phyloP scores from a whole-genome alignment of 2,329 filamentous ascomycete species.

The Podosphaera fusca region DNA sequence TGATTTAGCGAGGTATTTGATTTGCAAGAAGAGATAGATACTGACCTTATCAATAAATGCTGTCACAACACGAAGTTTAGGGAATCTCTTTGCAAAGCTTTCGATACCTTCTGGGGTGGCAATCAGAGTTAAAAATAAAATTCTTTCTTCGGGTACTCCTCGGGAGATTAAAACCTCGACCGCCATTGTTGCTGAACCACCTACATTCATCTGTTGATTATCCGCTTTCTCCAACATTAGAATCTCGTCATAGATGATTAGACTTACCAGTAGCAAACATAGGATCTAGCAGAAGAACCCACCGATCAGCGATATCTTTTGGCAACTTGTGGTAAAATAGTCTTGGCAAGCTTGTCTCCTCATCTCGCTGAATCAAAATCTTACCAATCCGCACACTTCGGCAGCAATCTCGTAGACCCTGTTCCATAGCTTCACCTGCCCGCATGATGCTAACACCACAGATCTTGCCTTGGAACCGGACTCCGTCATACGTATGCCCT shows the following conservation, averaged over 20 bases:
- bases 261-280: constrained; percentile 90
- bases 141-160: constrained; percentile 84
- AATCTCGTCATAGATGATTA: neutral
- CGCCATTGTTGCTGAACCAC: constrained; percentile 89
- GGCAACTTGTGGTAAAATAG: constrained; percentile 97
- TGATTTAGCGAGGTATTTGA: constrained; percentile 3
- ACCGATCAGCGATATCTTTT: constrained; percentile 74
- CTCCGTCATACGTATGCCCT: constrained; percentile 66
- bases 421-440: constrained; percentile 95
- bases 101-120: constrained; percentile 84
- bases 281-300: constrained; percentile 87
- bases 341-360: constrained; percentile 78
- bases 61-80: constrained; percentile 74
- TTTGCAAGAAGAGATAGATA: constrained; percentile 1
- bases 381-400: constrained; percentile 95
- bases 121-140: constrained; percentile 89
- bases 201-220: constrained; percentile 20
- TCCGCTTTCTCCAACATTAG: too few relatives aligned
- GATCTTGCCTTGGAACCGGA: constrained; percentile 94
- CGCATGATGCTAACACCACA: constrained; percentile 98
- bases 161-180: constrained; percentile 77
- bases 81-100: constrained; percentile 75
- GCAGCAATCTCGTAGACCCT: constrained; percentile 87
- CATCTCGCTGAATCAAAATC: constrained; percentile 91
- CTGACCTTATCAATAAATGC: constrained; percentile 71